Evolutionary conservation across 2,329 filamentous ascomycete genomes (phyloP), one percentile per base, ranked within the genome.

Genomic region (Fusarium pseudonygamai): DNA sequence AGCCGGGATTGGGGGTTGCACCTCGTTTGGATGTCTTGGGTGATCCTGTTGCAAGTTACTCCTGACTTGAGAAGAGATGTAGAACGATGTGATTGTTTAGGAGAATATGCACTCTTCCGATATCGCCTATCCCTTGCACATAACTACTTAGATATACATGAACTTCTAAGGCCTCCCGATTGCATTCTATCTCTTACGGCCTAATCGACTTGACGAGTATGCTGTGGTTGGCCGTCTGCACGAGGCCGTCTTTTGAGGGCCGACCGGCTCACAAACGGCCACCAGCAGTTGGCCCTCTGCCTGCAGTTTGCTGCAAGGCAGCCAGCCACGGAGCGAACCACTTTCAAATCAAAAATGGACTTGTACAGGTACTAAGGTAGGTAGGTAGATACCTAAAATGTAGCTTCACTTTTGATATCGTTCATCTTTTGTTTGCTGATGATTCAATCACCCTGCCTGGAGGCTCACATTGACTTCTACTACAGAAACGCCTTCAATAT

Each of bases 21-120:
- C 71, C 60, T 28, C 58, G 71, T 1, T 30, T 76, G 65, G 65
- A 72, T 56, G 71, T 75, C 14, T 34, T 76, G 39, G 71, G 68
- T 6, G 55, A 73, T 56, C 53, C 73, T 20, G 63, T 71, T 60
- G 47, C 73, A 24, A 72, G 62, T 52, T 75, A 75, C 36, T 56
- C 32, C 45, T 73, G 53, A 68, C 37, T 47, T 46, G 13, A 14
- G 26, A 36, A 12, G n/a, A 26, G 49, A 36, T 36, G 49, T 26
- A 7, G 18, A 36, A 36, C 32, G 34, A 26, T 36, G 30, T 13
- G 47, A 20, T 36, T 36, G 6, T 20, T 52, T 11, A 24, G 30
- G 26, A 20, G 47, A 34, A 50, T 34, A 11, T 50, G 47, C 47
- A 52, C 30, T 52, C 36, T 34, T 52, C 30, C n/a, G 11, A 20